A percentile compares a stretch with the other conserved stretches of the same genome.
phyloP scores from a whole-genome alignment of 139 green algal species.

The Chlorella sorokiniana region DNA sequence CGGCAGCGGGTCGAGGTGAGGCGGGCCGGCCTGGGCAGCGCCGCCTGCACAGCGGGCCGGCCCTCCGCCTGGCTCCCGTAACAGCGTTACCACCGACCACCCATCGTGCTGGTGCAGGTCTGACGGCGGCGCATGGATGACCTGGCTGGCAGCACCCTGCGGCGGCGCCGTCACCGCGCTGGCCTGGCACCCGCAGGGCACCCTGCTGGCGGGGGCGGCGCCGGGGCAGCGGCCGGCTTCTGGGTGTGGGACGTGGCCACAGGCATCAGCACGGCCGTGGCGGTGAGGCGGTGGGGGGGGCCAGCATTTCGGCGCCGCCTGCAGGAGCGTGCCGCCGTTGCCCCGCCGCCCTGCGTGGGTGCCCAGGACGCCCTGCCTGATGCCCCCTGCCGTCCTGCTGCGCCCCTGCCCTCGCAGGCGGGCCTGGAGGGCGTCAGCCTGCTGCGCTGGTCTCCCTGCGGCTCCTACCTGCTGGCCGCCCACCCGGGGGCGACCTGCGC shows the following conservation, averaged over 20 bases:
- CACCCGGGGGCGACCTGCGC: background rate
- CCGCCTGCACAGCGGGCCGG: no score
- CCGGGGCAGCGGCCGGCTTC: background rate
- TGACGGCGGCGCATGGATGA: constrained; percentile 31
- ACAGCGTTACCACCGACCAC: background rate
- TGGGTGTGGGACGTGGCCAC: constrained; percentile 39
- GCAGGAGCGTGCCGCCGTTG: background rate
- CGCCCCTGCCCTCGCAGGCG: background rate
- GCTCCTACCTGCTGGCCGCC: constrained; percentile 38
- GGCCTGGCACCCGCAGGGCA: constrained; percentile 37
- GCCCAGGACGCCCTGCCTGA: no score
- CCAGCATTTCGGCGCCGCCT: no score
- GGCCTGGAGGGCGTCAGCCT: constrained; percentile 20
- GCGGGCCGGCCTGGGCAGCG: no score
- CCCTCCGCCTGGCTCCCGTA: background rate
- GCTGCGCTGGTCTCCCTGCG: constrained; percentile 46
- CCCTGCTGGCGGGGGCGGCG: constrained; percentile 31
- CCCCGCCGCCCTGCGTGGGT: no score
- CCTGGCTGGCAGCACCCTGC: constrained; percentile 15
- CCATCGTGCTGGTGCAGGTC: no score
- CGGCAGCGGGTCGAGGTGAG: constrained; percentile 15
- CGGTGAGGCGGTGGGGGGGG: no score
- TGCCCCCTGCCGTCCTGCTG: background rate
- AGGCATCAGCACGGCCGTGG: background rate
- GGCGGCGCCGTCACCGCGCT: constrained; percentile 3